Evolutionary conservation across 75 land plant genomes (phyloP), one percentile per base, ranked within the genome.

Genomic region (Sequoia sempervirens): DNA sequence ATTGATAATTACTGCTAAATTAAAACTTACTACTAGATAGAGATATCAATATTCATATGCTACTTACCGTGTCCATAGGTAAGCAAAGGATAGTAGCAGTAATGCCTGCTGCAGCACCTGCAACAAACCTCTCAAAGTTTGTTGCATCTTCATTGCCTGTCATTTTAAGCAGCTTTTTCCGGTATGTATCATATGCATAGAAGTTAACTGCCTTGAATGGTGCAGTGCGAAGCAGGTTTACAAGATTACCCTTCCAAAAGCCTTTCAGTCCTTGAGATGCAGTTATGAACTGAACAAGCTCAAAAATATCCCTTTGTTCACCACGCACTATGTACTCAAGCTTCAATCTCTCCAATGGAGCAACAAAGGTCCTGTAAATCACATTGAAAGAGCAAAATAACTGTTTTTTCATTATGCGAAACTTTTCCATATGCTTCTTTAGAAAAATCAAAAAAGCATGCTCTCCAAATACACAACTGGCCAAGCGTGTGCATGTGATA

Each of bases 161-260:
- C 40, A 93, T 23, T 86, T 81, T 83, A 20, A 87, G 56, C 3
- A 94, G 82, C 32, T 91, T 88, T 75, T 89, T 93, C 83, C 93
- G 86, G 80, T 94, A 94, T 40, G 90, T 90, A 86, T 96, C 98
- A 82, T 94, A 96, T 40, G 95, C 87, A 82, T 88, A 94, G 80
- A 96, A 96, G 64, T 96, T 96, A 74, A 96, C 84, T 38, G 98
- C 89, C 85, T 96, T 96, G 86, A 96, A 96, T 28, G 96, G 98
- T 9, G 98, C 98, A n/a, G 98, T 96, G 14, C 98, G 93, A 52
- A 96, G 94, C 81, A 96, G 87, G 80, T 96, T 96, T 26, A 96
- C 92, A 69, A 89, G 85, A 79, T 96, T 96, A 47, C 98, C 98
- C 81, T 90, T 96, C 98, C 98, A 96, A 76, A 96, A 96, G 30